These are phyloP conservation scores for Leccinum boreale DNA, from an alignment of 768 basidiomycete species.

Conservation along the genomic window DNA sequence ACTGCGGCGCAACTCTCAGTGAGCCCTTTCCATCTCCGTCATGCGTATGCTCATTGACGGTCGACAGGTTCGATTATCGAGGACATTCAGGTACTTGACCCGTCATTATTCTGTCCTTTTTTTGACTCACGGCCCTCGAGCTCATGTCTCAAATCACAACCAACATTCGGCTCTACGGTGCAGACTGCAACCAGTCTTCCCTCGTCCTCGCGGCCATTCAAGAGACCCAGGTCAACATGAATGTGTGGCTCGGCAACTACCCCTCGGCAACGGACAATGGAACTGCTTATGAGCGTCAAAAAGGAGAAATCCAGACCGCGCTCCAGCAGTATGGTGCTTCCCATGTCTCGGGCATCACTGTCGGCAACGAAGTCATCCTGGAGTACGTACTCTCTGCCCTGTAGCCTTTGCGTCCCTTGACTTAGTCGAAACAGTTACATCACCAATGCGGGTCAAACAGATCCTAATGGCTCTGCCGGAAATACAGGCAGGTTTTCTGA, in stretches of 20 bases:
- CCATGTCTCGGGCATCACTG: constrained; percentile 77
- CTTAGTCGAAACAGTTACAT: constrained; percentile 48
- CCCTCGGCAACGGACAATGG: constrained; percentile 57
- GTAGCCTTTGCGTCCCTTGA: neutral
- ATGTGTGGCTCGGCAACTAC: constrained; percentile 75
- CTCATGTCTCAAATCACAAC: constrained; percentile 84
- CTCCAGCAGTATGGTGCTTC: constrained; percentile 74
- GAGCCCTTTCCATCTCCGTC: constrained; percentile 8
- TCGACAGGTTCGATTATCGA: constrained; percentile 51
- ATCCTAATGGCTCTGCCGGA: constrained; percentile 60
- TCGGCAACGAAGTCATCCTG: constrained; percentile 90
- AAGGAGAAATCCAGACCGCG: constrained; percentile 59
- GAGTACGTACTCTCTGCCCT: constrained; percentile 43
- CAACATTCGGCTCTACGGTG: constrained; percentile 79
- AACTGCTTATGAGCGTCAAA: constrained; percentile 72
- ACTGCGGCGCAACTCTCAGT: constrained; percentile 56
- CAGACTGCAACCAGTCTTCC: constrained; percentile 81
- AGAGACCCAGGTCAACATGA: constrained; percentile 84
- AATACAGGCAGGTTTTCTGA: constrained; percentile 29
- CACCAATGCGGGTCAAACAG: constrained; percentile 42
- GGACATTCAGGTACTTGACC: constrained; percentile 62
- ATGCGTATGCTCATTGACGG: neutral
- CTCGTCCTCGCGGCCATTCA: constrained; percentile 87
- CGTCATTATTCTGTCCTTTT: neutral
- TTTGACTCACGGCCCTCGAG: constrained; percentile 33